A percentile compares a stretch with the other conserved stretches of the same genome.
These are phyloP conservation scores for Arabidopsis suecica DNA, from an alignment of 345 rosid species.

Conservation along the genomic window DNA sequence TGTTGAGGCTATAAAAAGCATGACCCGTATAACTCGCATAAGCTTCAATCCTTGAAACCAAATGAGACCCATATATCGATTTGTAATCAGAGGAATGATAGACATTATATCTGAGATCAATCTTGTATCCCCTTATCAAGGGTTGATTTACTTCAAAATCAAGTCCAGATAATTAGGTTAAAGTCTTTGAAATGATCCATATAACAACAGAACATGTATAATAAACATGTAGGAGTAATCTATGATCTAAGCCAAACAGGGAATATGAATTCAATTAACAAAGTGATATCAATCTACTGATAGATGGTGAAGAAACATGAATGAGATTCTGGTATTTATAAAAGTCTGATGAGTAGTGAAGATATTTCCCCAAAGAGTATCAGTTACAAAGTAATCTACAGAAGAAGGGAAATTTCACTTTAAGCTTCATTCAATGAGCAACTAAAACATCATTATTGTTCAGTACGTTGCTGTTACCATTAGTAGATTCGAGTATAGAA, in stretches of 20 bases:
- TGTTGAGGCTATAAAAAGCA: not conserved
- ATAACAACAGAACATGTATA: not conserved
- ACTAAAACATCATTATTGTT: constrained; percentile 47
- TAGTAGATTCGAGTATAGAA: constrained; percentile 38
- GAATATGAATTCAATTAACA: not conserved
- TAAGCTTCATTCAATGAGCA: constrained; percentile 55
- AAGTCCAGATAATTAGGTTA: not conserved
- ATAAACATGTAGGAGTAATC: not conserved
- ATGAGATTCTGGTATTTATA: not conserved
- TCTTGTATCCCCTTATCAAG: not conserved
- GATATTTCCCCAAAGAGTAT: constrained; percentile 21
- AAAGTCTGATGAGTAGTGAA: constrained; percentile 26
- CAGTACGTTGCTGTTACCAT: constrained; percentile 38
- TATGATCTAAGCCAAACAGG: not conserved
- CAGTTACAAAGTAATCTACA: constrained; percentile 34
- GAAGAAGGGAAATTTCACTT: not conserved
- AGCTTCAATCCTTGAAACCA: not conserved
- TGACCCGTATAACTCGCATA: not conserved
- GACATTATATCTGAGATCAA: not conserved
- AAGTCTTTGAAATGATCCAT: not conserved
- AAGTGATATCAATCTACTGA: not conserved
- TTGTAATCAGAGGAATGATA: too few relatives aligned
- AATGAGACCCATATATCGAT: not conserved
- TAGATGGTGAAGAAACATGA: not conserved
- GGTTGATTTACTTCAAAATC: not conserved